Conservation (phyloP, 2,329 filamentous ascomycete species). For the Furcasterigmium furcatum region DNA sequence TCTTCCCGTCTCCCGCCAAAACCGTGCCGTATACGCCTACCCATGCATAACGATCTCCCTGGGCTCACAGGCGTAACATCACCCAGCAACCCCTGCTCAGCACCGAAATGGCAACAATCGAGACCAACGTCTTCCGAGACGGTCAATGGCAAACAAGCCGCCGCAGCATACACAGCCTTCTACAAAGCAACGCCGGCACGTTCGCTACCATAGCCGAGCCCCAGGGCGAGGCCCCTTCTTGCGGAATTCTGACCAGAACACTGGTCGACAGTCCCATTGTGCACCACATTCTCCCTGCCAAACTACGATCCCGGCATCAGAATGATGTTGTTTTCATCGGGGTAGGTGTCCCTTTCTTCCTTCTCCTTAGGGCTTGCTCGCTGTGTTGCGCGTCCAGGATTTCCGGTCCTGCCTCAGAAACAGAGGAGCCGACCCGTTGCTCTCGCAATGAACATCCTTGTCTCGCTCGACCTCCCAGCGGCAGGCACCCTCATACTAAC, state of each 20-base stretch:
- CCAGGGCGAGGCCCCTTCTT: slow-evolving; percentile 40
- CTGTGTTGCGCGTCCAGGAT: no score
- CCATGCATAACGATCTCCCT: no score
- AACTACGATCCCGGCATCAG: slow-evolving; percentile 63
- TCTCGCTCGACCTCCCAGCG: no score
- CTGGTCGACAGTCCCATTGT: slow-evolving; percentile 72
- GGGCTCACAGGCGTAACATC: no score
- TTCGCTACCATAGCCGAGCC: slow-evolving; percentile 21
- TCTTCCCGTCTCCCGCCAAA: no score
- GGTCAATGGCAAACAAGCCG: slow-evolving; percentile 57
- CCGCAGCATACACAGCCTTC: slow-evolving; percentile 37
- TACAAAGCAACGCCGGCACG: slow-evolving; percentile 30
- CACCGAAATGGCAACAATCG: neutral
- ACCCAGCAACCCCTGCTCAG: no score
- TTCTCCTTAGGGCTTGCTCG: no score
- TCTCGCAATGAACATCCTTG: no score
- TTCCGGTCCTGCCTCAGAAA: no score
- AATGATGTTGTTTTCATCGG: slow-evolving; percentile 89
- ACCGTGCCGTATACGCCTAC: no score
- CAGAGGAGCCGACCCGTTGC: no score
- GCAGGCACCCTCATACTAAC: slow-evolving; percentile 13
- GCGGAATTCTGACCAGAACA: slow-evolving; percentile 77
- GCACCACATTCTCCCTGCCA: slow-evolving; percentile 76
- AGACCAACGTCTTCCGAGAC: slow-evolving; percentile 50
- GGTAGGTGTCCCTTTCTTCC: slow-evolving; percentile 40